Conservation (phyloP, 306 rosid genomes). For the Rubus idaeus region DNA sequence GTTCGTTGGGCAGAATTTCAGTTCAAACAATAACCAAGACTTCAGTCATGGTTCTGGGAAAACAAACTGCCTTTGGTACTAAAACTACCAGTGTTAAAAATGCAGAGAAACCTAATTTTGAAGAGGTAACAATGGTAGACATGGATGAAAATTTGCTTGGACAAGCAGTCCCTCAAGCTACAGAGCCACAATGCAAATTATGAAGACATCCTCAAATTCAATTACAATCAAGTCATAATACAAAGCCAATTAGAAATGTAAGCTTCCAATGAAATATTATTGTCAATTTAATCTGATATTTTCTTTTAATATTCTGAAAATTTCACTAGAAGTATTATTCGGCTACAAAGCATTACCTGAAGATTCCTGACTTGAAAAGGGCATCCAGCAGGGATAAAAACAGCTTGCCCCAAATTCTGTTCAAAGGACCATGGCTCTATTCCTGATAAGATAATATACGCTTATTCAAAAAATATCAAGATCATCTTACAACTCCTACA, state of each 20-base stretch:
- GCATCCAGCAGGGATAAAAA: slow-evolving; percentile 95
- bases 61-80: too few relatives aligned
- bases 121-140: too few relatives aligned
- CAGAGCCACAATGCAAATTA: neutral
- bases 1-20: too few relatives aligned
- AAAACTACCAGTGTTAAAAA: too few relatives aligned
- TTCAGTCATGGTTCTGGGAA: too few relatives aligned
- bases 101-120: too few relatives aligned
- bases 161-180: neutral
- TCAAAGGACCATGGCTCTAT: slow-evolving; percentile 97
- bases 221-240: neutral
- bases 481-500: neutral
- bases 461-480: slow-evolving; percentile 4
- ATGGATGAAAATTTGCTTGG: too few relatives aligned
- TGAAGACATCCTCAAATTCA: neutral
- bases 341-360: slow-evolving; percentile 46
- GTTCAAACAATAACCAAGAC: too few relatives aligned
- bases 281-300: neutral
- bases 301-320: neutral
- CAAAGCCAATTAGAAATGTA: neutral
- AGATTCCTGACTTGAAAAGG: slow-evolving; percentile 91
- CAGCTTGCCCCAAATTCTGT: slow-evolving; percentile 82
- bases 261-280: neutral
- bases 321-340: neutral
- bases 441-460: slow-evolving; percentile 44